A percentile compares a stretch with the other conserved stretches of the same genome.
Conservation (phyloP, 2,329 filamentous ascomycete species). For the Colletotrichum agaves region DNA sequence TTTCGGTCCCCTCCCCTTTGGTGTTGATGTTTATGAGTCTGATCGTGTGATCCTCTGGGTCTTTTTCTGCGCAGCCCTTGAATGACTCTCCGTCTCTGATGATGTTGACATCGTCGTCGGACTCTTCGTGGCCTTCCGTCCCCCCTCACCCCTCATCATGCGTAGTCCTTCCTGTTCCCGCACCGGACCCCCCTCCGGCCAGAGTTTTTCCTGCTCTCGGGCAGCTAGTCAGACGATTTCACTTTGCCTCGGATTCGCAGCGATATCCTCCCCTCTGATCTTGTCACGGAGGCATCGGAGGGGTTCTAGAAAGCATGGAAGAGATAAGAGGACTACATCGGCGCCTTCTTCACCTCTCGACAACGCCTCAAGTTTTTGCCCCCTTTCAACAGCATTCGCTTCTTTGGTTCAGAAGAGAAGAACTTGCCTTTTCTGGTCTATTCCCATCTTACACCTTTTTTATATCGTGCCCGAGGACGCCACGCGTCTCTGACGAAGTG, state of each 20-base stretch:
- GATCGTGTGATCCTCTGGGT: neutral
- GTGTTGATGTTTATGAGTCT: neutral
- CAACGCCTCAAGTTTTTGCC: neutral
- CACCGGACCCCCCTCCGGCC: neutral
- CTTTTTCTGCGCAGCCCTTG: neutral
- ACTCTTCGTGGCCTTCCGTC: neutral
- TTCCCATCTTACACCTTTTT: neutral
- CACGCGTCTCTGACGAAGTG: neutral
- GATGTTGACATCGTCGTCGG: slow-evolving; percentile 1
- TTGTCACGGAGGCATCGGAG: slow-evolving; percentile 11
- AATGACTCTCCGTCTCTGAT: slow-evolving; percentile 1
- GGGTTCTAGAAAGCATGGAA: slow-evolving; percentile 25
- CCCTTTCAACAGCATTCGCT: slow-evolving; percentile 8
- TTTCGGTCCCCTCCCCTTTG: neutral
- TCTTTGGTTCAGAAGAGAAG: neutral
- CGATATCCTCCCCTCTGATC: neutral
- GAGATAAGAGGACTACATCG: slow-evolving; percentile 3
- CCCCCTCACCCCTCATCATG: neutral
- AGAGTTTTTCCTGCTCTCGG: neutral
- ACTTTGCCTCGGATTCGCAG: slow-evolving; percentile 12
- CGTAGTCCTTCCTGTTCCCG: neutral
- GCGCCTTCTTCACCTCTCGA: neutral
- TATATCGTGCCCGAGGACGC: neutral
- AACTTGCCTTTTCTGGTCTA: neutral
- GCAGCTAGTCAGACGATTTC: slow-evolving; percentile 14